Conservation (phyloP, 2,329 filamentous ascomycete genomes). For the Venturia effusa region DNA sequence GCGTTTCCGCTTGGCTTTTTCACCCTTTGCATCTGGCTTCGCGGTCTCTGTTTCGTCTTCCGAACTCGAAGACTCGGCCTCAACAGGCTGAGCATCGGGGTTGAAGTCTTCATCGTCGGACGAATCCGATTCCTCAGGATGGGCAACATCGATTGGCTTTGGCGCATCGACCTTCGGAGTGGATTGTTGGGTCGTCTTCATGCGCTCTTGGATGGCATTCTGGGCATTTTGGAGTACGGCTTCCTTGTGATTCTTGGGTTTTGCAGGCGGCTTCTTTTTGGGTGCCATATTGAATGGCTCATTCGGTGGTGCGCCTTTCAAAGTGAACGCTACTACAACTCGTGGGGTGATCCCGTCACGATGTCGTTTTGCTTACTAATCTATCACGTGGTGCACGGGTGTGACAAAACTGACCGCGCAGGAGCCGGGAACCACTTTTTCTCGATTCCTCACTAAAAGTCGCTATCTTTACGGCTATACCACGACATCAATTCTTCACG, state of each 20-base stretch:
- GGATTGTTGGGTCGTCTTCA: background rate
- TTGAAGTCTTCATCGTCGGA: slow-evolving; percentile 64
- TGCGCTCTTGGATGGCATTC: background rate
- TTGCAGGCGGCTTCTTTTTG: background rate
- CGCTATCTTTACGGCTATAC: too few relatives aligned
- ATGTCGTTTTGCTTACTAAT: too few relatives aligned
- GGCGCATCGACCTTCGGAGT: background rate
- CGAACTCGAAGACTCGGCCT: slow-evolving; percentile 35
- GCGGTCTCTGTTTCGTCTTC: slow-evolving; percentile 22
- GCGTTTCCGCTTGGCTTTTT: slow-evolving; percentile 22
- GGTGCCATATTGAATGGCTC: background rate
- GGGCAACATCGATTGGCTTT: background rate
- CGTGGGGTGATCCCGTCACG: background rate
- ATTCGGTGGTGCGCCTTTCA: background rate
- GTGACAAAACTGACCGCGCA: too few relatives aligned
- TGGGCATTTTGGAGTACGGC: background rate
- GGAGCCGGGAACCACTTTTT: too few relatives aligned
- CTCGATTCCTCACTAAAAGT: too few relatives aligned
- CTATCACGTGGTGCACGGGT: too few relatives aligned
- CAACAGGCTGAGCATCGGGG: slow-evolving; percentile 46
- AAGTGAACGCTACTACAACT: background rate
- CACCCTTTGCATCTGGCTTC: slow-evolving; percentile 15
- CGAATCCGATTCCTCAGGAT: slow-evolving; percentile 44
- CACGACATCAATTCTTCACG: too few relatives aligned
- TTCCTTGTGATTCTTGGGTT: background rate